phyloP scores from a whole-genome alignment of 2,329 filamentous ascomycete genomes.

The Pleoardoris graminearum region DNA sequence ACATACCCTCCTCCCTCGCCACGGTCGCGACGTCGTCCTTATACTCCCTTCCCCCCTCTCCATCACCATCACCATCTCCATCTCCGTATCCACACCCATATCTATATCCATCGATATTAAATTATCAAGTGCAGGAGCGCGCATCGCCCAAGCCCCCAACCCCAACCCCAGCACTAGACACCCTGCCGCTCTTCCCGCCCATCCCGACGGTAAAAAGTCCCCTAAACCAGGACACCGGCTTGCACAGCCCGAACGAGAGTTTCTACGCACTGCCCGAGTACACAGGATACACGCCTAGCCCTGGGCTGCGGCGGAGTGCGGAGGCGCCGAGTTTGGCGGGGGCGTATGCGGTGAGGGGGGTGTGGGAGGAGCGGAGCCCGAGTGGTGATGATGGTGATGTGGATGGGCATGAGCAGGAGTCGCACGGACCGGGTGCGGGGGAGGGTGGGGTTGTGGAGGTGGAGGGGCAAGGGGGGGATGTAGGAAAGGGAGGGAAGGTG shows the following conservation, averaged over 20 bases:
- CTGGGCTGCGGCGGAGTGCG: neutral
- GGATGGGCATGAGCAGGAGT: too few species aligned
- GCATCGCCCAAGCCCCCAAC: neutral
- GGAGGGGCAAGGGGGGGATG: neutral
- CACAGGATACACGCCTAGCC: neutral
- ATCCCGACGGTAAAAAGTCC: neutral
- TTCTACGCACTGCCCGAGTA: neutral
- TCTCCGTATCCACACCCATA: too few species aligned
- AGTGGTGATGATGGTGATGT: too few species aligned
- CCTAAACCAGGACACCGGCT: neutral
- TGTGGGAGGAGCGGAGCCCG: neutral
- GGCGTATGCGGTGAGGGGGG: neutral
- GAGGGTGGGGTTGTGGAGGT: neutral
- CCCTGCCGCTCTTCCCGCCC: neutral
- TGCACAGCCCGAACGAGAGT: neutral
- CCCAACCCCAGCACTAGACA: neutral
- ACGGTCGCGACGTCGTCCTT: too few species aligned
- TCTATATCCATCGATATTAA: too few species aligned
- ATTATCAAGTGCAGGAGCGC: too few species aligned
- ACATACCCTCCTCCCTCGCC: too few species aligned
- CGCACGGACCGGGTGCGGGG: neutral
- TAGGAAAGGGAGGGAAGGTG: neutral
- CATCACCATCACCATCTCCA: too few species aligned
- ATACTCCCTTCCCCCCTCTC: too few species aligned
- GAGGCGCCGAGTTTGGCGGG: neutral